Evolutionary conservation across 169 alveolate species (phyloP).

Genomic region (Babesia ovis): DNA sequence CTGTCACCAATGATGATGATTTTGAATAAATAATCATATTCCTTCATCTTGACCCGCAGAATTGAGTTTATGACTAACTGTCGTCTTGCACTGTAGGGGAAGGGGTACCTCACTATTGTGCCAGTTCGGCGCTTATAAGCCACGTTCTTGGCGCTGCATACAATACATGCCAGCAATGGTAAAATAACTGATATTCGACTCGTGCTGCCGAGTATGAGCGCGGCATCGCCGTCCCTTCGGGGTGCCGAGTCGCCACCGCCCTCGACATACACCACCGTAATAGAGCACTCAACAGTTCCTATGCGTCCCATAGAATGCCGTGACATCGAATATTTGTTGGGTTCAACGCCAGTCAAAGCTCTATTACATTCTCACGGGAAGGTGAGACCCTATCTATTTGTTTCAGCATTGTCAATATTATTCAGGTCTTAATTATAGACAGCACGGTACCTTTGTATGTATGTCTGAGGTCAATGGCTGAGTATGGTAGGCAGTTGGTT

Average conservation of each 20-base stretch:
- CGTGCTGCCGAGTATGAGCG: constrained; percentile 12
- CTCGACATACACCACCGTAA: constrained; percentile 1
- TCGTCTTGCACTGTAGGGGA: constrained; percentile 1
- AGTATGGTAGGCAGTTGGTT: constrained; percentile 29
- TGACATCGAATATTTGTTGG: constrained; percentile 21
- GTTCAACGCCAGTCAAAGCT: constrained; percentile 33
- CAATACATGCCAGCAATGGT: not conserved
- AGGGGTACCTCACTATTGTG: constrained; percentile 19
- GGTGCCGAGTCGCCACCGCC: constrained; percentile 11
- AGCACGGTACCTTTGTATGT: constrained; percentile 37
- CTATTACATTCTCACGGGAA: constrained; percentile 45
- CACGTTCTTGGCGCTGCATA: not conserved
- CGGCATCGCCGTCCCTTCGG: constrained; percentile 20
- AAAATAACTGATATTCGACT: not conserved
- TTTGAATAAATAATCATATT: constrained; percentile 91
- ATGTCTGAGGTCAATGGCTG: constrained; percentile 38
- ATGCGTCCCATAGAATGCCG: constrained; percentile 3
- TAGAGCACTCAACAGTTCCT: not conserved
- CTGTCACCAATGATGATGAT: constrained; percentile 96
- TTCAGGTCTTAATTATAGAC: constrained; percentile 41
- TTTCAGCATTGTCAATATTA: not conserved
- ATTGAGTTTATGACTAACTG: constrained; percentile 8
- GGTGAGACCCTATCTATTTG: constrained; percentile 11
- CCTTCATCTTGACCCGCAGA: constrained; percentile 49
- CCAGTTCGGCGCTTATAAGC: not conserved